Base-by-base conservation (phyloP, 2,329 filamentous ascomycete species). In the Clathrospora elynae region DNA sequence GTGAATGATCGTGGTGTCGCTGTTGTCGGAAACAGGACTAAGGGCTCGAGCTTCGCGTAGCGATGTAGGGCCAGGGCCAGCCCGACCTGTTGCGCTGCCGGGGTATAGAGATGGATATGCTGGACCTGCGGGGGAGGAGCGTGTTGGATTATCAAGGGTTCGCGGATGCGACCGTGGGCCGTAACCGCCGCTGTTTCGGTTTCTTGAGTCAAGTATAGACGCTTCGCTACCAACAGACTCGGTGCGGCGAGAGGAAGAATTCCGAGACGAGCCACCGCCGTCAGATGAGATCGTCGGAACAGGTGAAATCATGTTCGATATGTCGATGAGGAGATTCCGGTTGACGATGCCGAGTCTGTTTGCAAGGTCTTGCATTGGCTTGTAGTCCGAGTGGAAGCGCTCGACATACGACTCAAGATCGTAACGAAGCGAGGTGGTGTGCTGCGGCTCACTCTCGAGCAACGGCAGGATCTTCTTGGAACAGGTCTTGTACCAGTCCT, bases 401-500 rank as follows among this genome's bases (percentile, higher is more conserved):
- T 82, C 80, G 46, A 91, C 77, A 39, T 97, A 88, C 31, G 92
- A 85, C 28, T 82, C 73, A 12, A 90, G 68, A 36, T 88, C 85
- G 10, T 85, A 82, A 6, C 84, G 80, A 35, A 86, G 75, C 9
- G 77, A 68, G 4, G 60, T 66, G 1, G 66, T 69, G 35, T 68
- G 66, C 41, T 67, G 61, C 13, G 67, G 62, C 46, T 67, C 73
- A 33, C 77, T 76, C 38, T 87, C 82, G 4, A 96, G 77, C 2
- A 93, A 82, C 6, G 81, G 79, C 53, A 82, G 84, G 50, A 96
- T 81, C 74, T 95, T 96, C 56, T 88, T 86, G 59, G 87, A 86
- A 83, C 90, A 91, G 25, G 89, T 84, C 42, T 79, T 78, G 66
- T 86, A 91, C 92, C 92, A 99, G 34, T 82, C 79, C 12, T 83